Evolutionary conservation across 225 moss, liverwort and hornwort species (phyloP).

Genomic region (Bryum argenteum): DNA sequence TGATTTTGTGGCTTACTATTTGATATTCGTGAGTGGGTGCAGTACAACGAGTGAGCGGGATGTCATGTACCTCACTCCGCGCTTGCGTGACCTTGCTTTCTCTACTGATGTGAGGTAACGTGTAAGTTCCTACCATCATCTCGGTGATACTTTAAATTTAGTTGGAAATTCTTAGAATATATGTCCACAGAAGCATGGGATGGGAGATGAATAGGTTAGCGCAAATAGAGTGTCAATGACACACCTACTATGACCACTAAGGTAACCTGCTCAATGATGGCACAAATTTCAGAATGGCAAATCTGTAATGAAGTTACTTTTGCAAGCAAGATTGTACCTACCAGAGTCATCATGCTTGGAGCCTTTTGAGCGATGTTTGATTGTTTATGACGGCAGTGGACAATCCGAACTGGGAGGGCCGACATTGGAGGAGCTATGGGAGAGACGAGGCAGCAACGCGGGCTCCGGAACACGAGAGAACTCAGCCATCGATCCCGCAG

Average conservation of each 20-base stretch:
- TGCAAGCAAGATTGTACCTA: no score
- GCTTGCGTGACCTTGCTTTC: constrained; percentile 92
- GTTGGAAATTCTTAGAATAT: no score
- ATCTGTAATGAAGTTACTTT: no score
- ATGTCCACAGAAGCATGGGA: no score
- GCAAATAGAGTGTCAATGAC: no score
- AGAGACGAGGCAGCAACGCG: constrained; percentile 58
- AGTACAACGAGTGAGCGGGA: constrained; percentile 84
- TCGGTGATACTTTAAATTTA: background rate
- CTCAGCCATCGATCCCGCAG: constrained; percentile 66
- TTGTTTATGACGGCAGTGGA: constrained; percentile 53
- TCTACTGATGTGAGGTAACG: constrained; percentile 84
- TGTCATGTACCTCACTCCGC: constrained; percentile 69
- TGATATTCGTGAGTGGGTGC: constrained; percentile 28
- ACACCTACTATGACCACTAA: no score
- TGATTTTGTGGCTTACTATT: constrained; percentile 17
- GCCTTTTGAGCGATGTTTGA: no score
- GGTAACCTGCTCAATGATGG: no score
- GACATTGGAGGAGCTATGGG: constrained; percentile 66
- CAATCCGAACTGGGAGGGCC: constrained; percentile 54
- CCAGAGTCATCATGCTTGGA: no score
- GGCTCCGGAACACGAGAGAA: constrained; percentile 70
- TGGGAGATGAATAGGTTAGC: no score
- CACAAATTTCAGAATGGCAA: no score
- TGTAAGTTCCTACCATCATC: constrained; percentile 37